A percentile compares a stretch with the other conserved stretches of the same genome.
Conservation (phyloP, 305 asterid genomes). For the Ajuga reptans region DNA sequence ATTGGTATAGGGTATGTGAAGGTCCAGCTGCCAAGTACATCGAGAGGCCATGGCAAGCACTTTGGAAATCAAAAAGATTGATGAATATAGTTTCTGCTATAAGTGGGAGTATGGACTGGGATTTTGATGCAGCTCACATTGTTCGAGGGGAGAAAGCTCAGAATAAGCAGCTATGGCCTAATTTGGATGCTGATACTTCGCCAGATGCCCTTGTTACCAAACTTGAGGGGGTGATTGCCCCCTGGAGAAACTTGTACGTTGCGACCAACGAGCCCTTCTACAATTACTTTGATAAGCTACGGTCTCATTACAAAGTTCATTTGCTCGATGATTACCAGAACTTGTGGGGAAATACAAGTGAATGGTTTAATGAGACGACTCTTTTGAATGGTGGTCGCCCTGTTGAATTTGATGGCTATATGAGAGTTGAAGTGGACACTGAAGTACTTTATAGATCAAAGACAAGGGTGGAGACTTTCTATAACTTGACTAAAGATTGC, state of each 20-base stretch:
- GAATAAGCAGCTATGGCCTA: conserved; percentile 72
- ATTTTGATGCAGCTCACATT: conserved; percentile 83
- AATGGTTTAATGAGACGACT: conserved; percentile 80
- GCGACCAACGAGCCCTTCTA: conserved; percentile 86
- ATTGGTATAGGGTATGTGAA: conserved; percentile 93
- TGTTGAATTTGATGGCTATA: conserved; percentile 84
- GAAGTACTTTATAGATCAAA: conserved; percentile 81
- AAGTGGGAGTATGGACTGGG: conserved; percentile 99
- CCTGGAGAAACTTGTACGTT: conserved; percentile 76
- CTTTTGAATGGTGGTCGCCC: conserved; percentile 50
- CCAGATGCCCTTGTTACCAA: conserved; percentile 62
- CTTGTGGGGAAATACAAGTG: conserved; percentile 78
- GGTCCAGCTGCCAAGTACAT: conserved; percentile 70
- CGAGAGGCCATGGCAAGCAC: conserved; percentile 71
- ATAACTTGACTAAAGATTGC: conserved; percentile 80
- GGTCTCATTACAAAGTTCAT: conserved; percentile 82
- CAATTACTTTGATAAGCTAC: conserved; percentile 76
- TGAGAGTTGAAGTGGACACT: conserved; percentile 93
- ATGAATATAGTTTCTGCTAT: conserved; percentile 86
- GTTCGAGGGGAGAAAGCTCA: conserved; percentile 77
- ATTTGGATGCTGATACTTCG: conserved; percentile 73
- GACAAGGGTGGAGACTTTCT: conserved; percentile 77
- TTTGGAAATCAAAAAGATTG: conserved; percentile 86
- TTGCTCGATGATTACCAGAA: conserved; percentile 72
- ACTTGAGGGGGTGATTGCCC: conserved; percentile 45